Base-by-base conservation (phyloP, 495 filamentous ascomycete genomes). In the Hypomontagnella submonticulosa region DNA sequence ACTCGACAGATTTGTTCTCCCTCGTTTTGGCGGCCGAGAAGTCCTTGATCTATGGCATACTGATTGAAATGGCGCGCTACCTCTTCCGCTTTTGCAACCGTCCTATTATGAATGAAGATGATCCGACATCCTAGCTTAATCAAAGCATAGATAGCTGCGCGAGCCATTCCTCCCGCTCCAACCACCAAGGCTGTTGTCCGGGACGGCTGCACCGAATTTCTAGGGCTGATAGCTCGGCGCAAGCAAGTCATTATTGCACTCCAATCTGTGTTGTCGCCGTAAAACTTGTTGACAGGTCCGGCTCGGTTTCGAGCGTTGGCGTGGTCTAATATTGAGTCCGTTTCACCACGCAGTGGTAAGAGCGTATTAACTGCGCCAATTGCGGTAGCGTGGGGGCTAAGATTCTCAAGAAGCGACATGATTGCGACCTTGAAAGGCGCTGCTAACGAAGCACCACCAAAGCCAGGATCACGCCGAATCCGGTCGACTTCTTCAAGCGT, bases 221-320 rank as follows among this genome's bases (percentile, higher is more conserved):
- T 84, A 9, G 91, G 91, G 10, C 90, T 92, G 49, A 93, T 86
- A 53, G 91, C 90, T 23, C 90, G 85, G 3, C 84, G 85, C 20
- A 93, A 82, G 63, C 89, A 92, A 7, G 80, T 80, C 9, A 77
- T 50, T 15, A 93, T 90, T 11, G 90, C 87, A 20, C 89, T 89
- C 89, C 90, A 95, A 75, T 93, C 91, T 0, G 90, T 95, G 71
- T 95, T 95, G 54, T 93, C 90, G 5, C 91, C 91, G 62, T 91
- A 93, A 64, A 92, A 88, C 4, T 84, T 88, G 47, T 82, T 71
- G 4, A 90, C 83, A 1, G 82, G 76, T 0, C 91, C 90, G 3
- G 87, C 80, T 67, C 84, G 86, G 73, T 89, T 88, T 23, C 89
- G 82, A 19, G 88, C 83, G 67, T 84, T 86, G 36, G 86, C 81